Base-by-base conservation (phyloP, 202 grass and related monocot genomes). In the Panicum hallii region DNA sequence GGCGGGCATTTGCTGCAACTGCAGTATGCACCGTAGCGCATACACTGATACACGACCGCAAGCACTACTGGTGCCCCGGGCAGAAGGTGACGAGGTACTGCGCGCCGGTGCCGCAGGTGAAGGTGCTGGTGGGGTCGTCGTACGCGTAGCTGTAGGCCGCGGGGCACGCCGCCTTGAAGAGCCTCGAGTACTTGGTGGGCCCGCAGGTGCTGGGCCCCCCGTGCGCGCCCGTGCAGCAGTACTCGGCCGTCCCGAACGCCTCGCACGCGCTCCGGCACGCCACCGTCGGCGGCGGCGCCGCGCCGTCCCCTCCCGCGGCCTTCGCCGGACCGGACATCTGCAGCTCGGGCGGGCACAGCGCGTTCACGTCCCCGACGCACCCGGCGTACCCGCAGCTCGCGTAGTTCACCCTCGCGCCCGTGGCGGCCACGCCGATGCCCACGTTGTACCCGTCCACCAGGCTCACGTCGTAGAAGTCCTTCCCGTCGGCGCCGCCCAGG, bases 391-490 rank as follows among this genome's bases (percentile, higher is more conserved):
- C 85, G 85, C 93, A 95, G 54, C 79, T 91, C 5, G 79, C 17
- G 56, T n/a, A 19, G 81, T 87, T 92, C 46, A 83, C 70, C 74
- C 23, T 16, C 12, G 65, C 61, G 11, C 68, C 74, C 22, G 84
- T 67, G 0, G 89, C 89, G 14, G 85, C 66, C 67, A 98, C 88
- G 74, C 91, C 89, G 76, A 98, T 87, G 86, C 91, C 95, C 6
- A 95, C 88, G 86, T 98, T 98, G 88, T 98, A 98, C 3, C 96
- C 96, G 75, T 98, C 96, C 61, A 98, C 96, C 0, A 98, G 88
- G 89, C 96, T 98, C 79, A 98, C 96, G 90, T 98, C 96, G 90
- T 98, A 98, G 77, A 95, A 98, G 85, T 95, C 93, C 63, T 91
- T 90, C 4, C 83, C 89, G 84, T 85, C 90, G 34, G 83, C 74